Conservation (phyloP, 148 eudicot genomes). For the Simmondsia chinensis region DNA sequence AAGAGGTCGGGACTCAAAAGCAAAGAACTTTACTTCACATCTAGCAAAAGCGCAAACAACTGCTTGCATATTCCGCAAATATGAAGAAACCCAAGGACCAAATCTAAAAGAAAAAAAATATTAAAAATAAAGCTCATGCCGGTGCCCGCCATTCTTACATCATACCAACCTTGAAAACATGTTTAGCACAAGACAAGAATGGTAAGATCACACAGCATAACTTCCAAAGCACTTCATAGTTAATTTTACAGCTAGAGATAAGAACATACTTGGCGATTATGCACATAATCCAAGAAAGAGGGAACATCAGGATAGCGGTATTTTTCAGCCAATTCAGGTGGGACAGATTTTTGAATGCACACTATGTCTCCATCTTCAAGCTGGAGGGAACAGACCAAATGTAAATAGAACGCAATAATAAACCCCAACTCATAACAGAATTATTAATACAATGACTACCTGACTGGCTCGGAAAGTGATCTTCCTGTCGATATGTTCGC, state of each 20-base stretch:
- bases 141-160: too few relatives aligned
- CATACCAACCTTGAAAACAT: too few relatives aligned
- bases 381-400: constrained; percentile 15
- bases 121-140: too few relatives aligned
- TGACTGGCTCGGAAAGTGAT: constrained; percentile 44
- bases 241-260: not conserved
- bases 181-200: too few relatives aligned
- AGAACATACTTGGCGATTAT: constrained; percentile 59
- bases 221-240: too few relatives aligned
- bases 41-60: too few relatives aligned
- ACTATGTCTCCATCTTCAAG: constrained; percentile 80
- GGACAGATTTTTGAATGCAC: constrained; percentile 53
- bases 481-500: constrained; percentile 59
- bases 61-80: too few relatives aligned
- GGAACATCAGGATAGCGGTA: constrained; percentile 61
- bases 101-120: too few relatives aligned
- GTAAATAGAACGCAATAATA: too few relatives aligned
- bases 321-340: constrained; percentile 32
- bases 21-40: not conserved
- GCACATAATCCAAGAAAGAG: constrained; percentile 58
- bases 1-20: not conserved
- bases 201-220: too few relatives aligned
- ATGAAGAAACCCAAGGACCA: too few relatives aligned
- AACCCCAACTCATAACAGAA: too few relatives aligned
- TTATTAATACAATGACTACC: constrained; percentile 18